Evolutionary conservation across 78 protist genomes (phyloP), one percentile per base, ranked within the genome.

Genomic region (Isochrysis galbana): DNA sequence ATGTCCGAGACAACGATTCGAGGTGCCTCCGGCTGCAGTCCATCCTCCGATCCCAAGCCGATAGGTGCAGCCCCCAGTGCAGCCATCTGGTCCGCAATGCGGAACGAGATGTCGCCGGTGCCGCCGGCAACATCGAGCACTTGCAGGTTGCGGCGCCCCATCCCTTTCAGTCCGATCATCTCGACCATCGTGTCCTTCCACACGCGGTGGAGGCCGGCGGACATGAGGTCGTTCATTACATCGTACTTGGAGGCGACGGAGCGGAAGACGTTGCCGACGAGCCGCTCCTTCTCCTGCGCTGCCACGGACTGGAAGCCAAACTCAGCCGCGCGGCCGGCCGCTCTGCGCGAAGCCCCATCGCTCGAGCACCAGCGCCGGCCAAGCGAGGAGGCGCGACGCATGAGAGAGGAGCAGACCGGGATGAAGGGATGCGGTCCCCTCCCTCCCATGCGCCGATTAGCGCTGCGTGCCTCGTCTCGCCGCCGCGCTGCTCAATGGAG

Each of bases 81-180:
- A 14, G 29, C 61, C 70, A 84, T 32, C 41, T 3, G 48, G 19
- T 34, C 5, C 4, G 69, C 38, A 17, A 84, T 84, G 45, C 89
- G 89, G 29, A 84, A 84, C 32, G 89, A 39, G 44, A 84, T 84
- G 69, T 84, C 89, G 45, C 89, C 89, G 5, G 89, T 84, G 36
- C 89, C 89, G 39, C 89, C 89, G 25, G 70, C 89, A 32, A 84
- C 89, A n/a, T 84, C 89, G 32, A 84, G 89, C 29, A 84, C 70
- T 19, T 44, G 89, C 38, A 44, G 69, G 69, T 17, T 26, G 0
- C 32, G 46, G n/a, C 1, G 29, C 45, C 44, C 25, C 44, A 72
- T 72, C 29, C 36, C 82, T 5, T 29, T 3, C 5, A 47, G 32
- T 25, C 89, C 70, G 45, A 84, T 7, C 10, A 2, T n/a, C 5